These are phyloP conservation scores for Naganishia onofrii DNA, from an alignment of 768 basidiomycete genomes.

Conservation along the genomic window DNA sequence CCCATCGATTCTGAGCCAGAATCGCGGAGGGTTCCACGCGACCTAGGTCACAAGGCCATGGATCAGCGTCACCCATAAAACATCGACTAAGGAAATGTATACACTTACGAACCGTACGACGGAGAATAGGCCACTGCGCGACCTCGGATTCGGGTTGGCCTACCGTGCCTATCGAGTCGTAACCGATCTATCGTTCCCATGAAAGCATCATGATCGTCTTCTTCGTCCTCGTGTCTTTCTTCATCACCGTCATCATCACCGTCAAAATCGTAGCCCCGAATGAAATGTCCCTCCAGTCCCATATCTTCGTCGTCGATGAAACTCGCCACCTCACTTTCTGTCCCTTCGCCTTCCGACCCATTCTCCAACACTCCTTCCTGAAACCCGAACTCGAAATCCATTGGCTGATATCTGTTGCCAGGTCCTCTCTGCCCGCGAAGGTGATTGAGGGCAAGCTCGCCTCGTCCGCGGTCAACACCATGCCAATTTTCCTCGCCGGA, in stretches of 20 bases:
- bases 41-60: not conserved
- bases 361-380: not conserved
- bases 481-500: not conserved
- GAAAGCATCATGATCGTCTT: not conserved
- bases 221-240: not conserved
- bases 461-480: not conserved
- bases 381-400: slow-evolving; percentile 13
- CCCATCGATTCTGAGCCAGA: not conserved
- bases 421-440: not conserved
- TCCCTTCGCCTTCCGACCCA: not conserved
- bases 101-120: slow-evolving; percentile 1
- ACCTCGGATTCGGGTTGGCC: not conserved
- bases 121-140: slow-evolving; percentile 7
- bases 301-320: slow-evolving; percentile 14
- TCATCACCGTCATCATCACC: slow-evolving; percentile 11
- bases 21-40: not conserved
- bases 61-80: not conserved
- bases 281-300: slow-evolving; percentile 11
- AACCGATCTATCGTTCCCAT: not conserved
- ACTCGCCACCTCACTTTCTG: slow-evolving; percentile 1
- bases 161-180: not conserved
- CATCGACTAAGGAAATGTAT: not conserved
- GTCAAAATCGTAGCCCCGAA: slow-evolving; percentile 4
- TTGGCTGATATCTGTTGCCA: not conserved
- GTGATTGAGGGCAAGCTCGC: not conserved